Evolutionary conservation across 2,329 filamentous ascomycete genomes (phyloP).

Genomic region (Neofusicoccum parvum): DNA sequence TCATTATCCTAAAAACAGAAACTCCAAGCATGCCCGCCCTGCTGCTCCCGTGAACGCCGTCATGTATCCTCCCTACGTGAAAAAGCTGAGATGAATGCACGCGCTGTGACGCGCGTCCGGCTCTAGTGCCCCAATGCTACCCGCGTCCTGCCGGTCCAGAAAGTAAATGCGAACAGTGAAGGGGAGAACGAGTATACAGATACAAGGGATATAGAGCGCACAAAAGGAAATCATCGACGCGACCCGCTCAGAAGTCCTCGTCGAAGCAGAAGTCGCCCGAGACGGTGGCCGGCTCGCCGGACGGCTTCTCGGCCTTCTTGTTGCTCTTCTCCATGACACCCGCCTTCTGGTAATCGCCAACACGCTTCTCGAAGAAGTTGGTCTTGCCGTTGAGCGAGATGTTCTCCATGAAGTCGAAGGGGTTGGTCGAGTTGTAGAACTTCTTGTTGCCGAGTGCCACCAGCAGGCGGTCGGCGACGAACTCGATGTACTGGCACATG

Average conservation of each 20-base stretch:
- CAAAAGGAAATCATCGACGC: conserved; percentile 24
- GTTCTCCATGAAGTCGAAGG: conserved; percentile 99
- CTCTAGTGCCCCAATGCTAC: conserved; percentile 14
- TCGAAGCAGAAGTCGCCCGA: conserved; percentile 87
- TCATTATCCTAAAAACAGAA: conserved; percentile 15
- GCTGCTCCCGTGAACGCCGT: conserved; percentile 14
- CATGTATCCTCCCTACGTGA: conserved; percentile 1
- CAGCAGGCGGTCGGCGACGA: conserved; percentile 93
- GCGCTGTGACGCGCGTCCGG: conserved; percentile 1
- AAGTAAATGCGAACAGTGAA: conserved; percentile 31
- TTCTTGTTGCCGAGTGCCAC: conserved; percentile 92
- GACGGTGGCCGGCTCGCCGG: conserved; percentile 47
- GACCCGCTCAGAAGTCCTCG: conserved; percentile 81
- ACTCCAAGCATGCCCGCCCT: conserved; percentile 19
- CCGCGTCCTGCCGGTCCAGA: conserved; percentile 7
- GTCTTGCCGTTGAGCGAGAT: conserved; percentile 99
- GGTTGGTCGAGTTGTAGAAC: conserved; percentile 89
- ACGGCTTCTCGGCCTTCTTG: conserved; percentile 54
- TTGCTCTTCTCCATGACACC: conserved; percentile 95
- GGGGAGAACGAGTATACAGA: conserved; percentile 19
- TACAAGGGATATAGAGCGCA: conserved; percentile 27
- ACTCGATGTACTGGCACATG: conserved; percentile 99
- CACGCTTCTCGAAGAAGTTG: conserved; percentile 99
- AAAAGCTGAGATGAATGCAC: conserved; percentile 11
- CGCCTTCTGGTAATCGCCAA: conserved; percentile 99